Percentiles rank a stretch among this genome's conserved stretches.
phyloP scores from a whole-genome alignment of 305 asterid species.

The Fraxinus albicans region DNA sequence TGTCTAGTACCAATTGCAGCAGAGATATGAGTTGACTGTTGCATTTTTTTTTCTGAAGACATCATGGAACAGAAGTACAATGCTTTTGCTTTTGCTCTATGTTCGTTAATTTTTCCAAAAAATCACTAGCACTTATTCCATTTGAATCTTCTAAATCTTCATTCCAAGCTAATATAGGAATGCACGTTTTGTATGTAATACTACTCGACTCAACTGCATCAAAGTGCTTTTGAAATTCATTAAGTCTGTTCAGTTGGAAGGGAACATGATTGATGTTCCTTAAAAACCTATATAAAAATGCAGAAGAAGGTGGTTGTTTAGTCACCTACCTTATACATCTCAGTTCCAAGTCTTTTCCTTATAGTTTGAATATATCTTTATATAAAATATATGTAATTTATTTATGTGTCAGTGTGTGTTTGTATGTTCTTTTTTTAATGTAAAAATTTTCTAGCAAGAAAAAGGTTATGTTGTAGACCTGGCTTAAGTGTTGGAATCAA shows the following conservation, averaged over 20 bases:
- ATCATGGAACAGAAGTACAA: neutral
- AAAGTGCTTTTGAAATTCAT: conserved; percentile 20
- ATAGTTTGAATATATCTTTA: neutral
- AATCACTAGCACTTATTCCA: conserved; percentile 1
- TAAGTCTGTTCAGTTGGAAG: conserved; percentile 22
- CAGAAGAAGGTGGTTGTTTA: conserved; percentile 33
- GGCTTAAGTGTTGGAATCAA: conserved; percentile 14
- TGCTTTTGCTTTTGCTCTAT: neutral
- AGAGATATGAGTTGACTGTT: neutral
- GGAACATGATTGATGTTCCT: conserved; percentile 27
- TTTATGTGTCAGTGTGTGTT: neutral
- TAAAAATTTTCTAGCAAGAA: neutral
- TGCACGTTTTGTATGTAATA: neutral
- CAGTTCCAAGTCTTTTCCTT: conserved; percentile 18
- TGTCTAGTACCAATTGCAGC: neutral
- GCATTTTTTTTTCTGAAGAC: neutral
- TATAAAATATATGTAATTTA: too few species aligned
- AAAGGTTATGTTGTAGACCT: neutral
- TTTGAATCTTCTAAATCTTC: conserved; percentile 1
- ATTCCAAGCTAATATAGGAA: conserved; percentile 8
- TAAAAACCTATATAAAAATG: conserved; percentile 20
- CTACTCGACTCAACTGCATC: neutral
- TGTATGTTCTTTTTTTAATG: neutral
- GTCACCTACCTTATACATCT: conserved; percentile 33
- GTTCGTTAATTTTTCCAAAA: neutral